phyloP scores from a whole-genome alignment of 1,284 basidiomycete species.

The Tilletia walkeri region DNA sequence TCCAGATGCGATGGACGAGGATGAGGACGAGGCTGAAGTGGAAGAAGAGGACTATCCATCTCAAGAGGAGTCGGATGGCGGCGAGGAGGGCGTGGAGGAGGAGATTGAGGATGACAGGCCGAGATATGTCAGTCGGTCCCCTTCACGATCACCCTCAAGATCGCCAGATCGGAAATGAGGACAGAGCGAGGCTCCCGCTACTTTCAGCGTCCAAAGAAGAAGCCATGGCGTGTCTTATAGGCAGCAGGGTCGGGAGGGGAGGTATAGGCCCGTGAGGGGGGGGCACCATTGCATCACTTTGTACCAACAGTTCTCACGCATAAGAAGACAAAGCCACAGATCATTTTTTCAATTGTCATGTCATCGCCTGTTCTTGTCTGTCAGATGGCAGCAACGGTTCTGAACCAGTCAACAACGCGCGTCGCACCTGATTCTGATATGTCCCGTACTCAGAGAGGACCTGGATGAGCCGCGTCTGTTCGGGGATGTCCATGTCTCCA shows the following conservation, averaged over 20 bases:
- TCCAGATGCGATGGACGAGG: neutral
- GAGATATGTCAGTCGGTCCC: slow-evolving; percentile 26
- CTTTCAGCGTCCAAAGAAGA: too few relatives aligned
- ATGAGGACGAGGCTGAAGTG: slow-evolving; percentile 2
- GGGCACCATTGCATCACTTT: too few relatives aligned
- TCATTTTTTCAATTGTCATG: too few relatives aligned
- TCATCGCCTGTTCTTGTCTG: too few relatives aligned
- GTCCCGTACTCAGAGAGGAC: slow-evolving; percentile 1
- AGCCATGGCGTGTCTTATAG: too few relatives aligned
- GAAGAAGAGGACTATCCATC: too few relatives aligned
- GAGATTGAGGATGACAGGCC: slow-evolving; percentile 25
- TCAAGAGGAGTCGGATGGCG: too few relatives aligned
- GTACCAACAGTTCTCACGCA: too few relatives aligned
- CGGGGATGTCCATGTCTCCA: slow-evolving; percentile 2
- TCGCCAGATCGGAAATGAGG: slow-evolving; percentile 25
- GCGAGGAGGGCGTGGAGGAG: slow-evolving; percentile 4
- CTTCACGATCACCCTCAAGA: slow-evolving; percentile 34
- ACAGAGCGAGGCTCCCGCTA: slow-evolving; percentile 16
- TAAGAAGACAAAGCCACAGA: too few relatives aligned
- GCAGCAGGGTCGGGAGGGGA: too few relatives aligned
- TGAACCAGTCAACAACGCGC: slow-evolving; percentile 24
- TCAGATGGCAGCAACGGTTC: slow-evolving; percentile 21
- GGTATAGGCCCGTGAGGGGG: too few relatives aligned
- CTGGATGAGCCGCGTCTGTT: neutral
- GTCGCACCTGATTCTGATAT: slow-evolving; percentile 4